Base-by-base conservation (phyloP, 2,329 filamentous ascomycete species). In the Nemania sp. region DNA sequence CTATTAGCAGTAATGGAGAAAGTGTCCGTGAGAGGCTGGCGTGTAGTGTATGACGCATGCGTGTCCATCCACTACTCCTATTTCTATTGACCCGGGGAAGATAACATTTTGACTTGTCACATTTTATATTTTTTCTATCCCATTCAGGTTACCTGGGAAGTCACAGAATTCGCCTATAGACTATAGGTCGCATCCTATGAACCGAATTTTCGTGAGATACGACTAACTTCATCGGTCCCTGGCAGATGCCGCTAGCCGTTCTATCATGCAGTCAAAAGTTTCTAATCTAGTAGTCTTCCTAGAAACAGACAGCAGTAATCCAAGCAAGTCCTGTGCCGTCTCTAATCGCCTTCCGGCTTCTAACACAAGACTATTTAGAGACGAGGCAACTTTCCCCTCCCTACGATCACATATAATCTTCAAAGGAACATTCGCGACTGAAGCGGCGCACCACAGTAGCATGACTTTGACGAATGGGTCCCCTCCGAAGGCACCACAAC, bases 371-470 rank as follows among this genome's bases (percentile, higher is more conserved):
- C 20, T 56, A 2, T 41, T 47, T 18, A 64, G 32, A 27, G 22
- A 55, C 5, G n/a, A 49, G 2, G 18, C 32, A 26, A 53, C 8
- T 11, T 49, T 49, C 26, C 43, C n/a, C 6, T 22, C 54, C 18
- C n/a, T 59, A 10, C 29, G 43, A 59, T 55, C 58, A 11, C 57
- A 68, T 11, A 62, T 27, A n/a, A 62, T 55, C 58, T 53, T 54
- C 22, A 68, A 32, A 8, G 56, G 20, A 8, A 58, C 41, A 3
- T 24, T 10, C 5, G 62, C 47, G 24, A 24, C 32, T 0, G 62
- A 68, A 32, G 58, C 62, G 32, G 58, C 54, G 26, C 54, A 69
- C 54, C 63, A 69, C 35, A 65, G 20, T 38, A 69, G 32, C 15
- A 38, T 20, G 13, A 55, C 53, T 41, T 68, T 66, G 24, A 68